These are phyloP conservation scores for Infundibulicybe gibba DNA, from an alignment of 768 basidiomycete species.

Conservation along the genomic window DNA sequence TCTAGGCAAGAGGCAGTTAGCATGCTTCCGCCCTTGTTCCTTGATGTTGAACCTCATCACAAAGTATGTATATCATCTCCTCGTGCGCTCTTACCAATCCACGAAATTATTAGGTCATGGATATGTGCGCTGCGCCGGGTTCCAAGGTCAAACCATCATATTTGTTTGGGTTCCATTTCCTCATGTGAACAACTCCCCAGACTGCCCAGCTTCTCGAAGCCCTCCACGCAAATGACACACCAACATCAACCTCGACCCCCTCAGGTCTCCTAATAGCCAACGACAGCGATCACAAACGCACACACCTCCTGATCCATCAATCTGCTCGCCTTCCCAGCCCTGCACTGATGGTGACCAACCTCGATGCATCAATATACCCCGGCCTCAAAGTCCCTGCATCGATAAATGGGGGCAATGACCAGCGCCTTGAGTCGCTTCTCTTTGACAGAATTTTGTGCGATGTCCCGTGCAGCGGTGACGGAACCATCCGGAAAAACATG, in stretches of 20 bases:
- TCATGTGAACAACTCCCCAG: slow-evolving; percentile 29
- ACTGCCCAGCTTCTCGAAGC: slow-evolving; percentile 97
- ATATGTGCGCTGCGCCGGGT: slow-evolving; percentile 98
- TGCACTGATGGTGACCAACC: slow-evolving; percentile 91
- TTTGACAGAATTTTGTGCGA: slow-evolving; percentile 96
- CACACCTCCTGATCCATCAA: slow-evolving; percentile 96
- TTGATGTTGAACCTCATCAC: slow-evolving; percentile 94
- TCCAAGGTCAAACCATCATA: slow-evolving; percentile 65
- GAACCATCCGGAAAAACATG: slow-evolving; percentile 91
- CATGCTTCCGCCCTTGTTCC: slow-evolving; percentile 96
- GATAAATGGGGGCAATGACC: slow-evolving; percentile 23
- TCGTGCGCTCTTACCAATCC: not conserved
- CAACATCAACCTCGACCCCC: slow-evolving; percentile 63
- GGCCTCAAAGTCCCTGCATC: slow-evolving; percentile 48
- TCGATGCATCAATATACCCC: slow-evolving; percentile 89
- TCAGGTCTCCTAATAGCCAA: slow-evolving; percentile 91
- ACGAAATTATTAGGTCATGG: slow-evolving; percentile 61
- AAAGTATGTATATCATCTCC: slow-evolving; percentile 36
- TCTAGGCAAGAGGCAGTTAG: slow-evolving; percentile 97
- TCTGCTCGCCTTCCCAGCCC: slow-evolving; percentile 92
- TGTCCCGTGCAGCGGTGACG: slow-evolving; percentile 97
- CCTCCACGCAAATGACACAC: slow-evolving; percentile 75
- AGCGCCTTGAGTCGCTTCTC: slow-evolving; percentile 48
- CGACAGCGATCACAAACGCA: slow-evolving; percentile 91
- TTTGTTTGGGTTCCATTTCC: not conserved